phyloP scores from a whole-genome alignment of 371 early-diverging fungal genomes.

The Apophysomyces trapeziformis region DNA sequence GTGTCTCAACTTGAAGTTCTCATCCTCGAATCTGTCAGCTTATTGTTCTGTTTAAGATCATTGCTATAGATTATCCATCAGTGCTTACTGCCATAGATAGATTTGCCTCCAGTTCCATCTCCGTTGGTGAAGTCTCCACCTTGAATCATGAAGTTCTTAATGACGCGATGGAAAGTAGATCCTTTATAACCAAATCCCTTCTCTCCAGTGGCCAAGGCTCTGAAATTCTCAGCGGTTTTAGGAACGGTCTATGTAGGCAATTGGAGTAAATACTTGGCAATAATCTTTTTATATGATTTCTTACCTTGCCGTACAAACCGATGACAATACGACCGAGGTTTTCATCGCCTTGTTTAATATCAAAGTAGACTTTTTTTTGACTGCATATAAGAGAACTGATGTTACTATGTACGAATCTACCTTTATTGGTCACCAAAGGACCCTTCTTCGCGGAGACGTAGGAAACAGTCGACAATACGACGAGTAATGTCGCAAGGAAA shows the following conservation, averaged over 20 bases:
- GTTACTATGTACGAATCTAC: conserved; percentile 19
- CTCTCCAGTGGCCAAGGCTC: conserved; percentile 80
- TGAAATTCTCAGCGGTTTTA: conserved; percentile 92
- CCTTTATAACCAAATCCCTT: conserved; percentile 86
- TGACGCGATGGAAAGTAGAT: conserved; percentile 89
- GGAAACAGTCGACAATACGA: conserved; percentile 38
- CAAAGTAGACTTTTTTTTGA: conserved; percentile 76
- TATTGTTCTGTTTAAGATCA: background rate
- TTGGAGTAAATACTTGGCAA: conserved; percentile 6
- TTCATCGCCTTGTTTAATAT: conserved; percentile 85
- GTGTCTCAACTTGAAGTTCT: conserved; percentile 93
- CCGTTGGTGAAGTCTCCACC: conserved; percentile 81
- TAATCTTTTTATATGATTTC: background rate
- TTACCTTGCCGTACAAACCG: conserved; percentile 78
- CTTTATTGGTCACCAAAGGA: conserved; percentile 52
- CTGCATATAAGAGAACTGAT: conserved; percentile 25
- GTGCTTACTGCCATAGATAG: conserved; percentile 79
- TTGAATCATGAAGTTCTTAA: conserved; percentile 88
- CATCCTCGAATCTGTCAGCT: conserved; percentile 87
- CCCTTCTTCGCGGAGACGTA: conserved; percentile 51
- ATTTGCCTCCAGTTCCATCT: conserved; percentile 96
- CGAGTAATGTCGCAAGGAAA: conserved; percentile 39
- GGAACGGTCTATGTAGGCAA: conserved; percentile 67
- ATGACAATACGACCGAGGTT: conserved; percentile 85
- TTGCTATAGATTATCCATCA: too few relatives aligned